These are phyloP conservation scores for Helotiales sp. DNA, from an alignment of 2,329 filamentous ascomycete species.

Conservation along the genomic window DNA sequence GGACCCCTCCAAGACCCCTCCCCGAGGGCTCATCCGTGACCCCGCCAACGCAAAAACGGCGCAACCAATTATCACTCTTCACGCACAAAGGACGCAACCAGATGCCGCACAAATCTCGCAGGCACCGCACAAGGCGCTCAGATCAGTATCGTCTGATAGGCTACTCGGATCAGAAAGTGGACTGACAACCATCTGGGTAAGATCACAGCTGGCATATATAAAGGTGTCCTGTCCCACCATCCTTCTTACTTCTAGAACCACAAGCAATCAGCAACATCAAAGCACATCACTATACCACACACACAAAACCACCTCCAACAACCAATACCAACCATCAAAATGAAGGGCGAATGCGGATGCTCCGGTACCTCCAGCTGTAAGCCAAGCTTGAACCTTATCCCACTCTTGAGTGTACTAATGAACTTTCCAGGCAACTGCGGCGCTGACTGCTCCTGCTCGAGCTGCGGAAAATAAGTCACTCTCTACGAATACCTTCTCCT, in stretches of 20 bases:
- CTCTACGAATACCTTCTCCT: background rate
- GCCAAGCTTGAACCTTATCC: slow-evolving; percentile 15
- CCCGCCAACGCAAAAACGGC: background rate
- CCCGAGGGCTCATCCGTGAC: background rate
- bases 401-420: slow-evolving; percentile 6
- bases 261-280: background rate
- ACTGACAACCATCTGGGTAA: background rate
- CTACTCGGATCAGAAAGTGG: background rate
- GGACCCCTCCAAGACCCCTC: background rate
- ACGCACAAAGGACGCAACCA: slow-evolving; percentile 6
- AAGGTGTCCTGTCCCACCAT: slow-evolving; percentile 1
- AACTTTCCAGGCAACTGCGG: slow-evolving; percentile 30
- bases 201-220: slow-evolving; percentile 2
- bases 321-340: slow-evolving; percentile 30
- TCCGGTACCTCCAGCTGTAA: slow-evolving; percentile 38
- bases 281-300: background rate
- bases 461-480: slow-evolving; percentile 39
- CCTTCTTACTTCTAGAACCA: background rate
- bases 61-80: background rate
- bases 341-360: slow-evolving; percentile 42
- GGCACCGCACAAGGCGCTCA: background rate
- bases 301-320: background rate
- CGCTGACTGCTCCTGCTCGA: slow-evolving; percentile 37
- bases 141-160: background rate
- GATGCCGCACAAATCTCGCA: background rate